Percentiles rank a stretch among this genome's conserved stretches.
Conservation (phyloP, 2,329 filamentous ascomycete species). For the Aspergillus sp. region DNA sequence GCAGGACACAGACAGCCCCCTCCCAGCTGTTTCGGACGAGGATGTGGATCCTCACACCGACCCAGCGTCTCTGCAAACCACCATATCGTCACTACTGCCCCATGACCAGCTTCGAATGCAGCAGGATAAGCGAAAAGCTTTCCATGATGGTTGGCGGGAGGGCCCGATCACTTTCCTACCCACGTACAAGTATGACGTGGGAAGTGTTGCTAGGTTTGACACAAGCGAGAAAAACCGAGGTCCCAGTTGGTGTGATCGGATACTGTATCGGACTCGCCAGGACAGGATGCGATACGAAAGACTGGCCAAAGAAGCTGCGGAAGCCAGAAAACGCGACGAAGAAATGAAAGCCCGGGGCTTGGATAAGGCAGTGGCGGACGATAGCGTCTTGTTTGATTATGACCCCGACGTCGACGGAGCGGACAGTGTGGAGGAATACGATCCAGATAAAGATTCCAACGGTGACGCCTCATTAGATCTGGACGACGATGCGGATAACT, state of each 20-base stretch:
- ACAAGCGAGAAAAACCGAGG: conserved; percentile 90
- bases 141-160: conserved; percentile 91
- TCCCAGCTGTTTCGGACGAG: conserved; percentile 52
- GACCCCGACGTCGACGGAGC: conserved; percentile 75
- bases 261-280: conserved; percentile 76
- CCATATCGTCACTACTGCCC: conserved; percentile 78
- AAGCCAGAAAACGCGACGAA: conserved; percentile 71
- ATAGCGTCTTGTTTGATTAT: conserved; percentile 86
- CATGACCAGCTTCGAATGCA: conserved; percentile 83
- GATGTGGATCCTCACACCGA: conserved; percentile 73
- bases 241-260: conserved; percentile 96
- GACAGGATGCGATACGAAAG: conserved; percentile 68
- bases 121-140: conserved; percentile 74
- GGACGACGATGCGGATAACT: conserved; percentile 46
- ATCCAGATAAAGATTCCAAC: conserved; percentile 57
- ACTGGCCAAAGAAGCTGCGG: conserved; percentile 64
- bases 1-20: conserved; percentile 6
- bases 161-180: conserved; percentile 85
- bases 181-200: conserved; percentile 96
- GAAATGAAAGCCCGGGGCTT: conserved; percentile 82
- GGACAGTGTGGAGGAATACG: conserved; percentile 58
- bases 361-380: conserved; percentile 71
- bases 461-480: conserved; percentile 33
- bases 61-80: conserved; percentile 84
- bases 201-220: conserved; percentile 89